phyloP scores from a whole-genome alignment of 441 rosid genomes.

The Theobroma grandiflorum region DNA sequence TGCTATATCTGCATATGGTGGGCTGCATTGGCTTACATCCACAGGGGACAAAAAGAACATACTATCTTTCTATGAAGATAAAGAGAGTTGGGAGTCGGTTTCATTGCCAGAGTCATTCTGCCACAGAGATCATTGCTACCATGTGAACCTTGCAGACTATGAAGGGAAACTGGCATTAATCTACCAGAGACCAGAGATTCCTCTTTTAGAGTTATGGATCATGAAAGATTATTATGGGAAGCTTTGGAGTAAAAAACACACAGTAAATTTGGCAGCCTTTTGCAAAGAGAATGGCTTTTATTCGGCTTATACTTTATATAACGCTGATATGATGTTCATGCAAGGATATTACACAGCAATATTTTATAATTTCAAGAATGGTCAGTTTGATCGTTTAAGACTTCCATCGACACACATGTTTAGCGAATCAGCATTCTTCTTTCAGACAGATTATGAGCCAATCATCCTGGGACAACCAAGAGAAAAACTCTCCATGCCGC shows the following conservation, averaged over 20 bases:
- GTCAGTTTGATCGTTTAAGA: not conserved
- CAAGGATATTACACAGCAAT: accelerated
- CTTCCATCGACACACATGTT: not conserved
- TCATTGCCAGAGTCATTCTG: not conserved
- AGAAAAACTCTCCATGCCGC: too few species aligned
- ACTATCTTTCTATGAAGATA: not conserved
- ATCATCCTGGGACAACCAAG: too few species aligned
- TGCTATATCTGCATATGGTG: not conserved
- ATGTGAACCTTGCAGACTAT: not conserved
- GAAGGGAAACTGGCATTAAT: not conserved
- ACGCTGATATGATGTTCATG: not conserved
- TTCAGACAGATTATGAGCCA: too few species aligned
- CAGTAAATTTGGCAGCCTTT: not conserved
- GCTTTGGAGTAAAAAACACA: not conserved
- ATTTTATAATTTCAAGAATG: not conserved
- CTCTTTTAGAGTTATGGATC: not conserved
- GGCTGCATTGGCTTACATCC: not conserved
- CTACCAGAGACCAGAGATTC: accelerated
- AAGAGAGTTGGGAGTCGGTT: not conserved
- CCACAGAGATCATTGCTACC: not conserved
- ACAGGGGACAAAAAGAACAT: too few species aligned
- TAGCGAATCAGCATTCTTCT: not conserved
- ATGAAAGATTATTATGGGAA: not conserved
- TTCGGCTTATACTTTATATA: not conserved
- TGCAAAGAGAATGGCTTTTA: not conserved